Percentiles rank a stretch among this genome's conserved stretches.
Conservation (phyloP, 2,329 filamentous ascomycete genomes). For the Furcasterigmium sp. region DNA sequence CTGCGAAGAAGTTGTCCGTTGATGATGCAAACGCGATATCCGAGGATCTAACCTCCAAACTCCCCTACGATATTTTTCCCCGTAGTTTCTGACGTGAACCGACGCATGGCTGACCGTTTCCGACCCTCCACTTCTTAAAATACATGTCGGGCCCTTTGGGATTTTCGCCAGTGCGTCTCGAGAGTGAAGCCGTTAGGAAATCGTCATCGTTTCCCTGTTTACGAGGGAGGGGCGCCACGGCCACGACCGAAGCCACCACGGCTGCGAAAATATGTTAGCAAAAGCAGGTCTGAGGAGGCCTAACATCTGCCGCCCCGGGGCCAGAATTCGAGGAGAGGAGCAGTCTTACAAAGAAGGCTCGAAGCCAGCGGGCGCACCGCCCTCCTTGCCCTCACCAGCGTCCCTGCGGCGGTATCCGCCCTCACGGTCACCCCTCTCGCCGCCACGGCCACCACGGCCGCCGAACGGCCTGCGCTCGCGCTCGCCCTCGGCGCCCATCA, state of each 20-base stretch:
- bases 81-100: constrained; percentile 33
- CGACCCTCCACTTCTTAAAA: constrained; percentile 38
- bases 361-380: constrained; percentile 86
- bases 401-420: constrained; percentile 92
- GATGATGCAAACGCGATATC: constrained; percentile 42
- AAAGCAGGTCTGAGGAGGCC: not conserved
- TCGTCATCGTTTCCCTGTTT: constrained; percentile 32
- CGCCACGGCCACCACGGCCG: constrained; percentile 70
- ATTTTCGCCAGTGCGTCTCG: constrained; percentile 31
- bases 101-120: constrained; percentile 31
- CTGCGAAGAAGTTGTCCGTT: constrained; percentile 17
- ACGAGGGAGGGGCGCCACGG: constrained; percentile 70
- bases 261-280: constrained; percentile 42
- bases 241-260: constrained; percentile 88
- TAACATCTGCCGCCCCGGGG: too few relatives aligned
- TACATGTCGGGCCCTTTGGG: constrained; percentile 40
- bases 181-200: constrained; percentile 35
- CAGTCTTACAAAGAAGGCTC: constrained; percentile 76
- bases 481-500: constrained; percentile 79
- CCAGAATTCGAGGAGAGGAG: constrained; percentile 3
- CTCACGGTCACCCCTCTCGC: constrained; percentile 69
- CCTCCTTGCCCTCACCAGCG: constrained; percentile 82
- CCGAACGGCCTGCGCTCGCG: constrained; percentile 76
- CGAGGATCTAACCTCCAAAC: constrained; percentile 43
- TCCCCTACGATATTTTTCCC: constrained; percentile 34